These are phyloP conservation scores for Scheffersomyces segobiensis DNA, from an alignment of 1,139 yeast genomes.

Conservation along the genomic window DNA sequence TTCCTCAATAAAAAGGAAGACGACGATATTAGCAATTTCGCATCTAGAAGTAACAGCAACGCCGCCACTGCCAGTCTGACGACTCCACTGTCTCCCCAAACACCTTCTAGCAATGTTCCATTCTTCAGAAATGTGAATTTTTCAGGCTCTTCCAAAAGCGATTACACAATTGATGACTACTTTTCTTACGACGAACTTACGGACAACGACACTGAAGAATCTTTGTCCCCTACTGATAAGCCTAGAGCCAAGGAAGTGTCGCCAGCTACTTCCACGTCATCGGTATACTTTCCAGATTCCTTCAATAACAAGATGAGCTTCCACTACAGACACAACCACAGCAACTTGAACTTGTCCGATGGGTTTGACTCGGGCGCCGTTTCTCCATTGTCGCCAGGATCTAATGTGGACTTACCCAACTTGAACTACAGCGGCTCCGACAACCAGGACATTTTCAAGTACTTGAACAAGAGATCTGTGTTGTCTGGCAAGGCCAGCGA, in stretches of 20 bases:
- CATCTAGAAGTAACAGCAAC: background rate
- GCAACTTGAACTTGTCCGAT: conserved; percentile 39
- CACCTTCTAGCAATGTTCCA: conserved; percentile 25
- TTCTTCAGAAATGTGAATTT: conserved; percentile 44
- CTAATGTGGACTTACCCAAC: background rate
- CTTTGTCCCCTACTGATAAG: conserved; percentile 4
- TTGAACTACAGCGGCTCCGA: conserved; percentile 4
- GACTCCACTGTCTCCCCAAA: conserved; percentile 9
- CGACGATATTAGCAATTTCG: conserved; percentile 4
- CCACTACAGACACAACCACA: conserved; percentile 44
- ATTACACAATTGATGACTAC: conserved; percentile 41
- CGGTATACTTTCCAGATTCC: conserved; percentile 4
- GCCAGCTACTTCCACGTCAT: conserved; percentile 19
- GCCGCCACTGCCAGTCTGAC: conserved; percentile 6
- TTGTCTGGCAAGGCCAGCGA: conserved; percentile 55
- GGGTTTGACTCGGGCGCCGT: conserved; percentile 1
- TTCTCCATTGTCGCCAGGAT: background rate
- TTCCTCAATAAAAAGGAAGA: conserved; percentile 24
- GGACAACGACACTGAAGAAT: conserved; percentile 1
- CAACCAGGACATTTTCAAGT: conserved; percentile 28
- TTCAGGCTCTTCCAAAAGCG: conserved; percentile 30
- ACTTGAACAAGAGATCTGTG: conserved; percentile 47
- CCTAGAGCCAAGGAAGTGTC: background rate
- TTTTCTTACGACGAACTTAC: conserved; percentile 18
- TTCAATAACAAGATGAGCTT: conserved; percentile 35